Conservation (phyloP, 2,329 filamentous ascomycete species). For the Aaosphaeria pasadenensis region DNA sequence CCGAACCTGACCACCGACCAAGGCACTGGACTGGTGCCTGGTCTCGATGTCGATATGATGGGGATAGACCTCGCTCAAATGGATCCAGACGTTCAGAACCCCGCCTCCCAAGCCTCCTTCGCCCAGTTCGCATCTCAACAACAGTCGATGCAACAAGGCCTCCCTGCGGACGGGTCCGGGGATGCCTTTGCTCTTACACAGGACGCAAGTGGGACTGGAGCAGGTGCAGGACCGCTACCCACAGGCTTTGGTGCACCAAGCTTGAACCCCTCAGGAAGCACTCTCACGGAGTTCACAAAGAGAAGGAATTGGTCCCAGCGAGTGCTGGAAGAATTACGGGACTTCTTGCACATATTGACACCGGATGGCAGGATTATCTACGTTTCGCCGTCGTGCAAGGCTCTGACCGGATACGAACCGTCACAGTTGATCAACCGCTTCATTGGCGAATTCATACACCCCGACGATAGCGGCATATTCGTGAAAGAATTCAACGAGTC, state of each 20-base stretch:
- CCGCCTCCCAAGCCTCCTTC: constrained; percentile 15
- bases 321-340: constrained; percentile 84
- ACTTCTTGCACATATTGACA: constrained; percentile 84
- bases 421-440: constrained; percentile 71
- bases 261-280: constrained; percentile 48
- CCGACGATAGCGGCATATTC: constrained; percentile 80
- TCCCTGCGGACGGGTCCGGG: constrained; percentile 13
- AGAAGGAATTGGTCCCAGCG: constrained; percentile 80
- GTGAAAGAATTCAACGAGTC: constrained; percentile 86
- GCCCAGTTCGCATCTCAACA: constrained; percentile 15
- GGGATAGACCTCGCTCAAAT: constrained; percentile 45
- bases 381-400: constrained; percentile 73
- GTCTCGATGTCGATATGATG: constrained; percentile 44
- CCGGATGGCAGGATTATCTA: constrained; percentile 81
- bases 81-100: constrained; percentile 18
- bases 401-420: constrained; percentile 71
- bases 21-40: constrained; percentile 36
- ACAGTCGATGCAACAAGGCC: constrained; percentile 21
- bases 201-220: constrained; percentile 39
- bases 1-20: constrained; percentile 22
- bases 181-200: constrained; percentile 22
- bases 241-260: constrained; percentile 51
- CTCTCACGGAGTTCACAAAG: constrained; percentile 64
- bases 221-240: constrained; percentile 55
- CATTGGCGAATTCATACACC: constrained; percentile 79